Evolutionary conservation across 2,329 filamentous ascomycete genomes (phyloP).

Genomic region (Aspergillus awamori): DNA sequence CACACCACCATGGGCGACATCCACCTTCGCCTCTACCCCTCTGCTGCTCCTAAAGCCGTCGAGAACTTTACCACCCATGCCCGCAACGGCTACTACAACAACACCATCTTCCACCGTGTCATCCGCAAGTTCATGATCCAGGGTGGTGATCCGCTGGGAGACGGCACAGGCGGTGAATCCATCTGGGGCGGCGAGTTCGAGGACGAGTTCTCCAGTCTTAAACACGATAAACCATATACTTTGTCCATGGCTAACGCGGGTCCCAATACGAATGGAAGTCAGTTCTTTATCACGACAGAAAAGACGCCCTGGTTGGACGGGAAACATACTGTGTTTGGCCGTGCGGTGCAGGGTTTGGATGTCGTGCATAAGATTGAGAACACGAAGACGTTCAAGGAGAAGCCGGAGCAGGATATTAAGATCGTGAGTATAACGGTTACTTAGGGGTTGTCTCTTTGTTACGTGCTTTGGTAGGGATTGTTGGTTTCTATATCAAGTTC

Average conservation of each 20-base stretch:
- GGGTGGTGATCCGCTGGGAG: conserved; percentile 79
- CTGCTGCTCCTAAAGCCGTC: conserved; percentile 88
- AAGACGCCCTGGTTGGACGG: conserved; percentile 97
- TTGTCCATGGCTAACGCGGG: conserved; percentile 98
- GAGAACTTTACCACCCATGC: conserved; percentile 97
- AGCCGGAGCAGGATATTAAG: conserved; percentile 95
- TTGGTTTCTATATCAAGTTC: neutral
- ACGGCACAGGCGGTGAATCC: conserved; percentile 86
- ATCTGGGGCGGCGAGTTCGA: conserved; percentile 93
- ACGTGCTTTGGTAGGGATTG: neutral
- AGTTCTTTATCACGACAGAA: conserved; percentile 98
- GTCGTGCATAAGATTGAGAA: conserved; percentile 97
- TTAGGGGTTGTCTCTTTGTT: conserved; percentile 15
- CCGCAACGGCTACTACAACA: conserved; percentile 91
- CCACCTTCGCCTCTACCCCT: conserved; percentile 87
- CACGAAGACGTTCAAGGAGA: conserved; percentile 81
- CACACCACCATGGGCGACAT: conserved; percentile 96
- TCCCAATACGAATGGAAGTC: conserved; percentile 90
- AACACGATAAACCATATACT: conserved; percentile 95
- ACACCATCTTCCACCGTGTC: conserved; percentile 94
- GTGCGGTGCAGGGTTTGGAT: conserved; percentile 86
- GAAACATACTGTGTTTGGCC: conserved; percentile 94
- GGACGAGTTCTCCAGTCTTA: conserved; percentile 88
- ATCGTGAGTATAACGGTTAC: conserved; percentile 75
- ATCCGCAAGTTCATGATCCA: conserved; percentile 99